Conservation (phyloP, 2,329 filamentous ascomycete genomes). For the Fusarium continuum region DNA sequence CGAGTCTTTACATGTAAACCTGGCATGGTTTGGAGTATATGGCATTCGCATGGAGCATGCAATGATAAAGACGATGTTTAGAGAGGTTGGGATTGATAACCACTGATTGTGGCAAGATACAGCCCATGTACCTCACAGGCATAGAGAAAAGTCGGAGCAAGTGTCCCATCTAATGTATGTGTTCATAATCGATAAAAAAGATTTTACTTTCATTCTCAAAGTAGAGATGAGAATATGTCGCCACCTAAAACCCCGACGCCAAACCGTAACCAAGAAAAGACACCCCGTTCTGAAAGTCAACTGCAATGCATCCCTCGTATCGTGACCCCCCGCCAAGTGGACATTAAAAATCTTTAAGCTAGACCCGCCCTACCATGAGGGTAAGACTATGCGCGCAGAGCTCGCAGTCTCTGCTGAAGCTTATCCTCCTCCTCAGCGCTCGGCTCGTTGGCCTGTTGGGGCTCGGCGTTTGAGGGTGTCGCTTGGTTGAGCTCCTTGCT, state of each 20-base stretch:
- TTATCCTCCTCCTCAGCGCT: slow-evolving; percentile 83
- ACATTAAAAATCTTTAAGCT: background rate
- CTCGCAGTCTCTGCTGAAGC: slow-evolving; percentile 68
- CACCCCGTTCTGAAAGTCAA: slow-evolving; percentile 1
- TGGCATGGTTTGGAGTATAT: background rate
- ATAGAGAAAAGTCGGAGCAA: background rate
- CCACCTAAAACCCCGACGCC: slow-evolving; percentile 38
- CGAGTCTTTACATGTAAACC: slow-evolving; percentile 86
- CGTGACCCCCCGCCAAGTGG: background rate
- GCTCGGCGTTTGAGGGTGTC: slow-evolving; percentile 65
- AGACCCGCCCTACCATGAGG: background rate
- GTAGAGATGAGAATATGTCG: slow-evolving; percentile 25
- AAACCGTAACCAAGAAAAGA: slow-evolving; percentile 32
- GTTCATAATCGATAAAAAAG: slow-evolving; percentile 11
- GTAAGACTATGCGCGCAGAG: slow-evolving; percentile 59
- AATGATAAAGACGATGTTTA: background rate
- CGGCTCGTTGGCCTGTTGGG: slow-evolving; percentile 69
- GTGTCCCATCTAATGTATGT: slow-evolving; percentile 18
- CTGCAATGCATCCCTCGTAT: slow-evolving; percentile 1
- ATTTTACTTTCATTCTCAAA: slow-evolving; percentile 14
- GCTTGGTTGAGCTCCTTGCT: slow-evolving; percentile 74
- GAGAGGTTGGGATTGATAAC: background rate
- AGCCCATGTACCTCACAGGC: background rate
- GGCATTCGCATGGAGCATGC: background rate
- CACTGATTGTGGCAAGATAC: background rate